Evolutionary conservation across 2,329 filamentous ascomycete genomes (phyloP).

Genomic region (Fusarium setosum): DNA sequence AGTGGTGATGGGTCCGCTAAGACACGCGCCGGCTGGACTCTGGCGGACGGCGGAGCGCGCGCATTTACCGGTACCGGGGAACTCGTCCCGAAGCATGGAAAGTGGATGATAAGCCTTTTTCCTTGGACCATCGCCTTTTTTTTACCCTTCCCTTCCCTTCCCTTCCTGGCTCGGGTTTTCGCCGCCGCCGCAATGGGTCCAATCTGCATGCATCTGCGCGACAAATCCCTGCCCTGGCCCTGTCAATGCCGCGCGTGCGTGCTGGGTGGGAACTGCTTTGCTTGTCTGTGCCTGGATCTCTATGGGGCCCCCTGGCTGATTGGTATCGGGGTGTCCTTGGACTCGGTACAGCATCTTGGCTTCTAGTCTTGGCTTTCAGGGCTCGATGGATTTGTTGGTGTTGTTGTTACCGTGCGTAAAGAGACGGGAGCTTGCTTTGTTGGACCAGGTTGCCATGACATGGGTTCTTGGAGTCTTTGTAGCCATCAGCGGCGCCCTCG

Average conservation of each 20-base stretch:
- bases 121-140: background rate
- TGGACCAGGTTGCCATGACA: constrained; percentile 20
- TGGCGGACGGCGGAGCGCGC: constrained; percentile 1
- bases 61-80: constrained; percentile 31
- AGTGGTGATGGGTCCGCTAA: background rate
- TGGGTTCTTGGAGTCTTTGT: constrained; percentile 16
- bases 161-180: constrained; percentile 9
- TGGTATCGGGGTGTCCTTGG: background rate
- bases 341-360: constrained; percentile 22
- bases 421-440: constrained; percentile 22
- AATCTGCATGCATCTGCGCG: constrained; percentile 24
- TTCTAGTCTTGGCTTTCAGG: too few relatives aligned
- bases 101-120: constrained; percentile 13
- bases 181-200: constrained; percentile 13
- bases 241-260: constrained; percentile 32
- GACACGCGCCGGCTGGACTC: background rate
- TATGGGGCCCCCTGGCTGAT: constrained; percentile 7
- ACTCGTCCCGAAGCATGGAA: constrained; percentile 12
- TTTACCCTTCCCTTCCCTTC: background rate
- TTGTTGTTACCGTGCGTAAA: constrained; percentile 18
- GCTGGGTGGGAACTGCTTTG: constrained; percentile 8
- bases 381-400: constrained; percentile 21
- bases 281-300: constrained; percentile 30
- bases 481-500: constrained; percentile 26
- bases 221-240: constrained; percentile 17